A percentile compares a stretch with the other conserved stretches of the same genome.
Conservation (phyloP, 306 rosid genomes). For the Trifolium dubium region DNA sequence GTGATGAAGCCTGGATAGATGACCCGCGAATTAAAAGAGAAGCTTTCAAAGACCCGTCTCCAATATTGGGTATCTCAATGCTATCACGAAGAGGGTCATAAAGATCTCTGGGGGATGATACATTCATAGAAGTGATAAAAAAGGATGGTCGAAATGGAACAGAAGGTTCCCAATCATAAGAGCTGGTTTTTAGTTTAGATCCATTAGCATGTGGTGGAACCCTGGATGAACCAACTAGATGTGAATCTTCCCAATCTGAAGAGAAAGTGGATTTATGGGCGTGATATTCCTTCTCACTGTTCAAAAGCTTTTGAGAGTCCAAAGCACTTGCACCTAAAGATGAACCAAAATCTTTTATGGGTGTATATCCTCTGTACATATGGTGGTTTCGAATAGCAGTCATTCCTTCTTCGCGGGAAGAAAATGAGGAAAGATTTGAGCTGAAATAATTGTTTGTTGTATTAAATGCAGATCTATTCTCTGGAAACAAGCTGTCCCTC, state of each 20-base stretch:
- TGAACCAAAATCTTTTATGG: constrained; percentile 39
- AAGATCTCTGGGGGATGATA: constrained; percentile 59
- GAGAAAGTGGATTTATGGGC: constrained; percentile 51
- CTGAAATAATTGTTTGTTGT: constrained; percentile 49
- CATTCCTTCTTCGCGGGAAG: constrained; percentile 51
- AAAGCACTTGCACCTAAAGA: constrained; percentile 31
- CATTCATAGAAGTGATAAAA: constrained; percentile 61
- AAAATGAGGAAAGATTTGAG: constrained; percentile 51
- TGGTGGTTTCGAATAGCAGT: constrained; percentile 45
- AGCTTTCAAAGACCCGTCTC: constrained; percentile 63
- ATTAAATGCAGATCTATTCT: constrained; percentile 51
- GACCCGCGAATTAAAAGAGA: constrained; percentile 59
- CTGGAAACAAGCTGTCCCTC: constrained; percentile 55
- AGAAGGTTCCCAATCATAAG: constrained; percentile 90
- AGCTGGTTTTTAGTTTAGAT: constrained; percentile 51
- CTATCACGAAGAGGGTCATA: constrained; percentile 77
- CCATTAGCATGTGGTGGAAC: constrained; percentile 46
- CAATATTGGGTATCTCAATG: constrained; percentile 74
- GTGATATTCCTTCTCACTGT: constrained; percentile 48
- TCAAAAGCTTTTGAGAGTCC: constrained; percentile 48
- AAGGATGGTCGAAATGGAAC: constrained; percentile 86
- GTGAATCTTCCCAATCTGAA: constrained; percentile 52
- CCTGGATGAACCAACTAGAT: constrained; percentile 45
- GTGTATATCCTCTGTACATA: constrained; percentile 42
- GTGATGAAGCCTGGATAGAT: constrained; percentile 49